phyloP scores from a whole-genome alignment of 441 rosid species.

The Erodium texanum region DNA sequence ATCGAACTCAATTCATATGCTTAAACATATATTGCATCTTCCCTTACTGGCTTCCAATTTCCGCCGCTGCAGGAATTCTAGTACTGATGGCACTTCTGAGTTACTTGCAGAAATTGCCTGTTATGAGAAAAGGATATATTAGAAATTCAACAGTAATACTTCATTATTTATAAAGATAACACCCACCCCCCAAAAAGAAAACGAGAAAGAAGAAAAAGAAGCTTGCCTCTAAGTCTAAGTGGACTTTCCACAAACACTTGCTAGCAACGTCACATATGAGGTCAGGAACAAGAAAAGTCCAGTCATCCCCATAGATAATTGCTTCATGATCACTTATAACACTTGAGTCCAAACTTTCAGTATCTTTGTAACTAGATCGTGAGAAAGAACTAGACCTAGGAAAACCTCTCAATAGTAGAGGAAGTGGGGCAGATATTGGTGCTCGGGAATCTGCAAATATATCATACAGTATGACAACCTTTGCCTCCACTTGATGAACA shows the following conservation, averaged over 20 bases:
- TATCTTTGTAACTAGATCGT: slow-evolving; percentile 39
- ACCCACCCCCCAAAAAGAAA: slow-evolving; percentile 1
- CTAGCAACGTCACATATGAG: slow-evolving; percentile 67
- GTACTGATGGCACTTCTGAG: slow-evolving; percentile 79
- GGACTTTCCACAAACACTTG: slow-evolving; percentile 78
- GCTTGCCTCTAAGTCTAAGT: slow-evolving; percentile 85
- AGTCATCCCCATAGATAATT: slow-evolving; percentile 67
- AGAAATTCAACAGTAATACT: not conserved
- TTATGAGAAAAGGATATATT: slow-evolving; percentile 18
- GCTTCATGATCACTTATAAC: slow-evolving; percentile 43
- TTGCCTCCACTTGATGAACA: slow-evolving; percentile 95
- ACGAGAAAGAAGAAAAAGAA: slow-evolving; percentile 1
- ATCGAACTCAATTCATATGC: not conserved
- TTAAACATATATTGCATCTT: slow-evolving; percentile 15
- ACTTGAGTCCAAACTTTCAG: slow-evolving; percentile 42
- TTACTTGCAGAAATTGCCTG: slow-evolving; percentile 93
- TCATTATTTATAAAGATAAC: slow-evolving; percentile 5
- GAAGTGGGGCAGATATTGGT: slow-evolving; percentile 97
- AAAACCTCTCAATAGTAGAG: slow-evolving; percentile 67
- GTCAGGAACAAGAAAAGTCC: slow-evolving; percentile 88
- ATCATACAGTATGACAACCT: slow-evolving; percentile 87
- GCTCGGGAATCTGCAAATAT: slow-evolving; percentile 85
- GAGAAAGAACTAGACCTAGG: slow-evolving; percentile 44
- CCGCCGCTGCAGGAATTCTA: slow-evolving; percentile 86
- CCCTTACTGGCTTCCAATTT: slow-evolving; percentile 92